Evolutionary conservation across 2,329 filamentous ascomycete species (phyloP).

Genomic region (Talaromyces sp.): DNA sequence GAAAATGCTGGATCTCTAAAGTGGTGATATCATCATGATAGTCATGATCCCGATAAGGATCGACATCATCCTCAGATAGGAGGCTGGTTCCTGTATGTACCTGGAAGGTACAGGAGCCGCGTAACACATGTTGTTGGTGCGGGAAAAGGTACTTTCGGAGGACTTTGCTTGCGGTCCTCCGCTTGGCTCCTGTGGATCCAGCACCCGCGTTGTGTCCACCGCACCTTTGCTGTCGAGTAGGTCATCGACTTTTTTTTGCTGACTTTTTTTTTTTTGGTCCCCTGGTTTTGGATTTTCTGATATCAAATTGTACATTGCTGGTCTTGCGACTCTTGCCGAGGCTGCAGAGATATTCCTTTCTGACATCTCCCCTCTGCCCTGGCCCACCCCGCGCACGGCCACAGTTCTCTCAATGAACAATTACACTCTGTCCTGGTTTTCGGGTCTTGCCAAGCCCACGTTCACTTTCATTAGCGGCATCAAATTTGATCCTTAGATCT

Average conservation of each 20-base stretch:
- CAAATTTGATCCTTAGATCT: neutral
- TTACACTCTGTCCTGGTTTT: conserved; percentile 20
- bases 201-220: neutral
- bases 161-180: conserved; percentile 8
- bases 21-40: conserved; percentile 9
- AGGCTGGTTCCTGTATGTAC: conserved; percentile 1
- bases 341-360: neutral
- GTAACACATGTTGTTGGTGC: neutral
- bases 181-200: neutral
- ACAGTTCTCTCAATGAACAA: conserved; percentile 21
- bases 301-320: neutral
- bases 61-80: neutral
- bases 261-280: neutral
- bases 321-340: neutral
- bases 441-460: conserved; percentile 20
- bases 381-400: conserved; percentile 7
- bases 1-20: neutral
- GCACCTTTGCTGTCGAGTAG: neutral
- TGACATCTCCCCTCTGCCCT: neutral
- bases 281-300: neutral
- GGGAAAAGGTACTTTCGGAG: conserved; percentile 8
- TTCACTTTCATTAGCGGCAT: neutral
- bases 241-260: neutral
- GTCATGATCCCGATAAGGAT: neutral
- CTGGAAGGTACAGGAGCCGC: conserved; percentile 6